Percentiles rank a stretch among this genome's conserved stretches.
These are phyloP conservation scores for Candida sonorensis DNA, from an alignment of 805 yeast genomes.

Conservation along the genomic window DNA sequence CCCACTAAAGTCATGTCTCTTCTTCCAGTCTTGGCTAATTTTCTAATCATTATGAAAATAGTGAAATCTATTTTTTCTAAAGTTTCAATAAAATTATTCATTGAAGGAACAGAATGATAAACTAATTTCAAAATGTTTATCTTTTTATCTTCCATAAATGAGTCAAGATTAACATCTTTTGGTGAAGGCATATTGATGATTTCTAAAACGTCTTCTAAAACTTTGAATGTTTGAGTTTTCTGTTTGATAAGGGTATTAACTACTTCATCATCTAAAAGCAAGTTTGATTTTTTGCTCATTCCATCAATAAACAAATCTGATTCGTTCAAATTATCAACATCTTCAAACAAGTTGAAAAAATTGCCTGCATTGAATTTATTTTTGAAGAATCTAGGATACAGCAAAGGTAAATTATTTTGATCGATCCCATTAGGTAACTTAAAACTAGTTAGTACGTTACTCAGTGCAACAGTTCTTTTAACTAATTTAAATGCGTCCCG, in stretches of 20 bases:
- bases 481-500: conserved; percentile 17
- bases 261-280: conserved; percentile 45
- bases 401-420: conserved; percentile 43
- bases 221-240: conserved; percentile 31
- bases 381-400: conserved; percentile 61
- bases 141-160: conserved; percentile 35
- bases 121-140: conserved; percentile 45
- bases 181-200: conserved; percentile 34
- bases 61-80: conserved; percentile 59
- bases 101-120: conserved; percentile 45
- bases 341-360: conserved; percentile 64
- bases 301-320: conserved; percentile 26
- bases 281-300: conserved; percentile 23
- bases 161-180: conserved; percentile 11
- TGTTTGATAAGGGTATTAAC: conserved; percentile 30
- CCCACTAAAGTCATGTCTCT: conserved; percentile 9
- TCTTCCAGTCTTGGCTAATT: conserved; percentile 16
- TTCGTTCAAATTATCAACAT: conserved; percentile 15
- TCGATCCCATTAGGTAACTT: conserved; percentile 10
- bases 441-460: conserved; percentile 10
- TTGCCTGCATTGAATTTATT: conserved; percentile 73
- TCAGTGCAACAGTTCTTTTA: conserved; percentile 11
- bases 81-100: conserved; percentile 42
- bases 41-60: conserved; percentile 33
- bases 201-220: conserved; percentile 36